Base-by-base conservation (phyloP, 352 stramenopile genomes). In the Phytophthora parvispora region DNA sequence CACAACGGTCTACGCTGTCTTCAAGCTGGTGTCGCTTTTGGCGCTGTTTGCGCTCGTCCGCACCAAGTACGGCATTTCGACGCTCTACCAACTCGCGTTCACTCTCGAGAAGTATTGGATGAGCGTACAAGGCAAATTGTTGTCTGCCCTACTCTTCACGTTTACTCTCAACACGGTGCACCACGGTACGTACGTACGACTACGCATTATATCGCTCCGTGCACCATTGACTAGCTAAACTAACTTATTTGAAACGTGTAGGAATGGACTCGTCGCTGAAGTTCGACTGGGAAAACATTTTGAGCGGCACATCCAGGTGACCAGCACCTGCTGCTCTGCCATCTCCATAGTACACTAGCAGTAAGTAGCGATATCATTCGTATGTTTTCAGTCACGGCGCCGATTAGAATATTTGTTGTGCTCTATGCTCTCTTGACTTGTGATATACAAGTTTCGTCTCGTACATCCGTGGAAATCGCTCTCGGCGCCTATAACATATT, bases 1-100 rank as follows among this genome's bases (percentile, higher is more conserved):
- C 6, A 32, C 45, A 32, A 31, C 45, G 6, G 45, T 52, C 27
- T 78, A 50, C 42, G 47, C 22, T 22, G 45, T 13, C 22, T 78
- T 49, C 20, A 57, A 57, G 45, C 20, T 57, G 6, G 12, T 38
- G 28, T 57, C 50, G 3, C 50, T 57, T 13, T 7, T 47, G 20
- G 51, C 24, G 9, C 16, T 59, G 8, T 57, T 42, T 57, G 27
- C 50, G 20, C 50, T 57, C 9, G 51, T 78, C 20, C 38, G 55
- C 36, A 38, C 22, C 25, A 74, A 77, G 50, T 80, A 73, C 60
- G 64, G 69, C 7, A 12, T 70, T 40, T 70, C 42, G 18, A 61
- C 49, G 48, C 64, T 78, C 45, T 65, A 73, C 18, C 53, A 67
- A 54, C 52, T 81, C 10, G 51, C 58, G 8, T 81, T 81, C 36